Evolutionary conservation across 345 rosid species (phyloP).

Genomic region (Salix caprea): DNA sequence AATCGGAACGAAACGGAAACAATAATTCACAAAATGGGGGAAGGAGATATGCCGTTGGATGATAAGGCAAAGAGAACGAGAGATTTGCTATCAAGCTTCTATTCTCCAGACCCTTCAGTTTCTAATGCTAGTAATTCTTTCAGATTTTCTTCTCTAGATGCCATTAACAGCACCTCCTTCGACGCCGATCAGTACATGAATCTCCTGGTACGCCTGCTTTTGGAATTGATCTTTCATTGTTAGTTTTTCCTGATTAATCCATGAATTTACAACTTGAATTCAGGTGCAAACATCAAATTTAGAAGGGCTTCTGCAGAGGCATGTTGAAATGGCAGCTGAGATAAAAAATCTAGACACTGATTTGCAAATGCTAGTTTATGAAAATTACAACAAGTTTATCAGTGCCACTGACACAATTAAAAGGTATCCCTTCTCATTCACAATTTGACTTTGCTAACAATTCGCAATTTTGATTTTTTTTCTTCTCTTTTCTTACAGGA

Average conservation of each 20-base stretch:
- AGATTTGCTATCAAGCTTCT: slow-evolving; percentile 96
- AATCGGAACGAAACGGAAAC: background rate
- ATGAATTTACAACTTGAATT: background rate
- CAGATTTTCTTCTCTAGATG: slow-evolving; percentile 53
- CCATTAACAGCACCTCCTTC: slow-evolving; percentile 72
- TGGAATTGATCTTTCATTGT: background rate
- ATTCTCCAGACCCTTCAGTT: slow-evolving; percentile 83
- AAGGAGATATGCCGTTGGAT: slow-evolving; percentile 74
- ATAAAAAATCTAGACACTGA: slow-evolving; percentile 97
- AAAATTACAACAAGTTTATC: slow-evolving; percentile 93
- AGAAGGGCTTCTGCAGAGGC: slow-evolving; percentile 83
- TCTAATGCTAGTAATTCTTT: slow-evolving; percentile 33
- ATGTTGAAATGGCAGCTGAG: slow-evolving; percentile 97
- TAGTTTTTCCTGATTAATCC: background rate
- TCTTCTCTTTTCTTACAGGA: slow-evolving; percentile 47
- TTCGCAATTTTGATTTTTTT: background rate
- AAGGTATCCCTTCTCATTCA: slow-evolving; percentile 45
- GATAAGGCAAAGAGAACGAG: slow-evolving; percentile 99
- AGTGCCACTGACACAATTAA: slow-evolving; percentile 98
- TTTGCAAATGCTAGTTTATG: slow-evolving; percentile 94
- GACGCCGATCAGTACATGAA: slow-evolving; percentile 92
- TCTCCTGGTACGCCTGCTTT: slow-evolving; percentile 53
- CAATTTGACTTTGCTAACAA: background rate
- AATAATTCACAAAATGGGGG: slow-evolving; percentile 36
- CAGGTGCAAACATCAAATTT: slow-evolving; percentile 78